Percentiles rank a stretch among this genome's conserved stretches.
Evolutionary conservation across 768 basidiomycete genomes (phyloP).

Genomic region (Trametes elegans): DNA sequence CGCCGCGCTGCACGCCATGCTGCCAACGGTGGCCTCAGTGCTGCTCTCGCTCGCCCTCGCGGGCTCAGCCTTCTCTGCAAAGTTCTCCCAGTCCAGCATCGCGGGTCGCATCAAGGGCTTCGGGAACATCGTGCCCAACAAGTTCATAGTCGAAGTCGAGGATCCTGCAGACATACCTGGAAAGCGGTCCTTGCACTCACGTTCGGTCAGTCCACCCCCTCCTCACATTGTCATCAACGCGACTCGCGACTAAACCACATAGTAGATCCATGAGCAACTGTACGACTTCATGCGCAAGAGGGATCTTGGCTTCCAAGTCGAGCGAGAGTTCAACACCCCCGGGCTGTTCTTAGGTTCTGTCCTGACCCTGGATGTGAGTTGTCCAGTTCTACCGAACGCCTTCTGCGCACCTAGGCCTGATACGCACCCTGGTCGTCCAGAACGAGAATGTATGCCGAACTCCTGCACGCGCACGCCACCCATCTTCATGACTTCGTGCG

Average conservation of each 20-base stretch:
- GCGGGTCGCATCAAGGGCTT: constrained; percentile 8
- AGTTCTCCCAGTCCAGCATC: constrained; percentile 22
- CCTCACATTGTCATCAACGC: background rate
- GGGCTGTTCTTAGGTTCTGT: constrained; percentile 61
- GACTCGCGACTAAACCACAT: background rate
- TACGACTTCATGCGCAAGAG: constrained; percentile 47
- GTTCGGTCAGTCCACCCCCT: constrained; percentile 21
- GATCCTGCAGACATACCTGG: constrained; percentile 24
- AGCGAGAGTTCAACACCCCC: constrained; percentile 49
- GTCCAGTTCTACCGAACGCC: background rate
- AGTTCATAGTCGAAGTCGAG: constrained; percentile 44
- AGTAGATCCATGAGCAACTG: constrained; percentile 48
- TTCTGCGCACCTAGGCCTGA: background rate
- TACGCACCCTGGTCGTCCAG: background rate
- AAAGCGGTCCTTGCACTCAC: constrained; percentile 23
- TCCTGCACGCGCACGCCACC: background rate
- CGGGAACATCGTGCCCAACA: constrained; percentile 35
- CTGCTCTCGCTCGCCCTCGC: constrained; percentile 3
- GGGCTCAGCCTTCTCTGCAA: background rate
- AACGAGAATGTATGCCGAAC: constrained; percentile 13
- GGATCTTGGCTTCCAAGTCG: constrained; percentile 43
- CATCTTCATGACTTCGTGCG: background rate
- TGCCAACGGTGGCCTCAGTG: background rate
- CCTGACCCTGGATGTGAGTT: constrained; percentile 44
- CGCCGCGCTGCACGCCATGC: constrained; percentile 1